Conservation (phyloP, 345 rosid genomes). For the Barbarea vulgaris region DNA sequence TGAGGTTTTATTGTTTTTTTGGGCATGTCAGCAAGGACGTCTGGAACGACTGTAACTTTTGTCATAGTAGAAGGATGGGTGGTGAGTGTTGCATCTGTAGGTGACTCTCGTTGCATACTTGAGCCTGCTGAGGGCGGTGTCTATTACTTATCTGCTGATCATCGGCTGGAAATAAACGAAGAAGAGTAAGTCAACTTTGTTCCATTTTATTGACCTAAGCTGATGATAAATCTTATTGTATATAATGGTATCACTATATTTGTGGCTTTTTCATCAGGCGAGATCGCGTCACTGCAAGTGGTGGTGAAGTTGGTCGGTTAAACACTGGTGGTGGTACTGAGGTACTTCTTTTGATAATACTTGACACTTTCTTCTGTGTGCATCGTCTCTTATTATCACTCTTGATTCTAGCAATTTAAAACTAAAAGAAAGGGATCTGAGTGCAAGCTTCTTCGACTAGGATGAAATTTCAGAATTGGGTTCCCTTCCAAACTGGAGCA, state of each 20-base stretch:
- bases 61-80: constrained; percentile 92
- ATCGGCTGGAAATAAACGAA: constrained; percentile 89
- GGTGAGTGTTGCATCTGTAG: constrained; percentile 96
- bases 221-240: constrained; percentile 3
- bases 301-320: constrained; percentile 98
- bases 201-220: constrained; percentile 2
- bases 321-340: constrained; percentile 98
- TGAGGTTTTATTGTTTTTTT: constrained; percentile 25
- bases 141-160: constrained; percentile 92
- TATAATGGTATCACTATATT: constrained; percentile 13
- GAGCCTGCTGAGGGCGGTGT: constrained; percentile 95
- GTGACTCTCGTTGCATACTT: constrained; percentile 96
- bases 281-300: constrained; percentile 89
- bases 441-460: neutral
- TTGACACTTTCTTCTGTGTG: neutral
- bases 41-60: constrained; percentile 95
- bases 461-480: neutral
- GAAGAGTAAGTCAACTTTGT: constrained; percentile 72
- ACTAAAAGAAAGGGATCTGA: neutral
- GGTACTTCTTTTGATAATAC: constrained; percentile 51
- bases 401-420: neutral
- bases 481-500: neutral
- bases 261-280: constrained; percentile 55
- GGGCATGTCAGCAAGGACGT: constrained; percentile 69
- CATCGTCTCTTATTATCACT: neutral